Conservation (phyloP, 2,329 filamentous ascomycete genomes). For the Fusarium anguioides region DNA sequence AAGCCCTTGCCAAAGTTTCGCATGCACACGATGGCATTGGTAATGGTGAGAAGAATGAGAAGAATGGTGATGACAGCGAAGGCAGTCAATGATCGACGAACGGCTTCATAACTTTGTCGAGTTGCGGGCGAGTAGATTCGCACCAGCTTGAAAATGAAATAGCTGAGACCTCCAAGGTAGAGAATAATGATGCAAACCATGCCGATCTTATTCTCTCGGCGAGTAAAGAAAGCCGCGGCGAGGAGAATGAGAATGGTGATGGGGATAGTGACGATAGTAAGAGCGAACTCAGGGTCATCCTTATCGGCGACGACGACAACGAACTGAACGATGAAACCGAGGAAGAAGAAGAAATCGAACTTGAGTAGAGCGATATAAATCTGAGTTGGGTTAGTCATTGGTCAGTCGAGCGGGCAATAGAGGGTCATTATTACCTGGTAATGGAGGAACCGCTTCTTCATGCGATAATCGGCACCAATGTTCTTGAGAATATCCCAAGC, state of each 20-base stretch:
- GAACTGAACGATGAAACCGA: conserved; percentile 98
- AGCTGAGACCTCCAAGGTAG: conserved; percentile 88
- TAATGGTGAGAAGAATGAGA: conserved; percentile 87
- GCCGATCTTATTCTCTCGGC: conserved; percentile 81
- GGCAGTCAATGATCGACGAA: conserved; percentile 86
- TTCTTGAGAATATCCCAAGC: conserved; percentile 99
- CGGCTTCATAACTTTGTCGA: conserved; percentile 74
- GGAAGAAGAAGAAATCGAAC: conserved; percentile 99
- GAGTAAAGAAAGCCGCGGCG: conserved; percentile 85
- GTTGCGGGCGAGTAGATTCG: conserved; percentile 85
- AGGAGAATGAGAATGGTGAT: conserved; percentile 91
- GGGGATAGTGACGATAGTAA: conserved; percentile 90
- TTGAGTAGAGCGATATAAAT: conserved; percentile 98
- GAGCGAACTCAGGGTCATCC: conserved; percentile 78
- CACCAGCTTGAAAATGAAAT: conserved; percentile 98
- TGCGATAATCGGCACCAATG: conserved; percentile 94
- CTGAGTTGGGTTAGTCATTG: conserved; percentile 56
- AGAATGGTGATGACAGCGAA: conserved; percentile 95
- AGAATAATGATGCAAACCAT: conserved; percentile 83
- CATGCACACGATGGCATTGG: conserved; percentile 87
- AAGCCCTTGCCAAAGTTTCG: conserved; percentile 90
- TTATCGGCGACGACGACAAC: conserved; percentile 84
- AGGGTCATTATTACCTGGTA: conserved; percentile 80
- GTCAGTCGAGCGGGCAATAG: not conserved
- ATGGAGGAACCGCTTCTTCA: conserved; percentile 96